These are phyloP conservation scores for Yarrowia sp. DNA, from an alignment of 805 yeast genomes.

Conservation along the genomic window DNA sequence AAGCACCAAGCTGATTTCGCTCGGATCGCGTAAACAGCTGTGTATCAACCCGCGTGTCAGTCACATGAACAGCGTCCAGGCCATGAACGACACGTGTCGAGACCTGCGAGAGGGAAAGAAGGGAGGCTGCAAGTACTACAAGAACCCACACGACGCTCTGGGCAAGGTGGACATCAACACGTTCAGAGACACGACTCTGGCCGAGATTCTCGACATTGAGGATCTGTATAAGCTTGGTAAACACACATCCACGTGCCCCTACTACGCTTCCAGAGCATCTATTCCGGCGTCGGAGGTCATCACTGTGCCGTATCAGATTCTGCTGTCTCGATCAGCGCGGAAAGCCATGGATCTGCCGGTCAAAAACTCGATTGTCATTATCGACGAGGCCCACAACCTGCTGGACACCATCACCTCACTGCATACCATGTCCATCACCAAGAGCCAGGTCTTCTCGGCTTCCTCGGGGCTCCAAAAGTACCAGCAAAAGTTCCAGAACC, in stretches of 20 bases:
- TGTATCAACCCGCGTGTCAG: constrained; percentile 70
- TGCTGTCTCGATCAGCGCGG: constrained; percentile 62
- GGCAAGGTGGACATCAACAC: constrained; percentile 41
- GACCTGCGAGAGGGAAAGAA: constrained; percentile 56
- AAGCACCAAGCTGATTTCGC: constrained; percentile 62
- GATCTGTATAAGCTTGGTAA: constrained; percentile 65
- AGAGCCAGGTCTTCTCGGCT: constrained; percentile 48
- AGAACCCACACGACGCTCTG: constrained; percentile 38
- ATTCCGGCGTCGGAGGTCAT: constrained; percentile 65
- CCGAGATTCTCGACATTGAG: constrained; percentile 72
- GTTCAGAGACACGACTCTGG: constrained; percentile 55
- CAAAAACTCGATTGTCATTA: constrained; percentile 64
- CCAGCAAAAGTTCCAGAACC: constrained; percentile 55
- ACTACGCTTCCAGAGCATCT: constrained; percentile 66
- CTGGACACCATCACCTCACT: constrained; percentile 71
- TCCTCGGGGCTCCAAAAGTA: constrained; percentile 54
- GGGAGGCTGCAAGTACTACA: constrained; percentile 45
- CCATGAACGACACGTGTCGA: constrained; percentile 76
- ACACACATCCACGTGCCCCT: constrained; percentile 66
- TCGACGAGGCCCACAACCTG: constrained; percentile 92
- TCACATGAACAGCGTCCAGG: constrained; percentile 47
- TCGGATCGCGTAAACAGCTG: constrained; percentile 82
- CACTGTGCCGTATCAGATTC: constrained; percentile 80
- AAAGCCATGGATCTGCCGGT: constrained; percentile 57
- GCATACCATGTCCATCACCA: constrained; percentile 59